Conservation (phyloP, 192 early-diverging fungal genomes). For the Podila epicladia region DNA sequence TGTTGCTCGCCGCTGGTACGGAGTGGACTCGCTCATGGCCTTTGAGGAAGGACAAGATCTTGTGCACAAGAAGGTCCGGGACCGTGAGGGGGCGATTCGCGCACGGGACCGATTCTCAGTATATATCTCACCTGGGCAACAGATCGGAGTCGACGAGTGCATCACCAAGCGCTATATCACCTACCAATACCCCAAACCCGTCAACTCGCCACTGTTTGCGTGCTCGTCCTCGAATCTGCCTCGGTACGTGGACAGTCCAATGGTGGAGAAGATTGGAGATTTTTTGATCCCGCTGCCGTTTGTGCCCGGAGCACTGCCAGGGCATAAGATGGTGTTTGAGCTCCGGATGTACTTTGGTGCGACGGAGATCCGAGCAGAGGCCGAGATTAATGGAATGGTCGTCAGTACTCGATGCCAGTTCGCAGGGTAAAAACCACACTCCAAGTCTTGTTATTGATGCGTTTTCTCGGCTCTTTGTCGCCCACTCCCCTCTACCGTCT, state of each 20-base stretch:
- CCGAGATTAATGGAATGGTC: conserved; percentile 55
- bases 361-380: conserved; percentile 61
- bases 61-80: conserved; percentile 47
- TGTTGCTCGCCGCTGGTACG: conserved; percentile 62
- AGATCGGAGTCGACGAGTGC: conserved; percentile 48
- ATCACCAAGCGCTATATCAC: conserved; percentile 47
- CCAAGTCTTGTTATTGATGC: no score
- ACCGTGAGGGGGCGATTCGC: conserved; percentile 50
- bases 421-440: conserved; percentile 16
- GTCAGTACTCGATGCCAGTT: conserved; percentile 47
- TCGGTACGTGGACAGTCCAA: conserved; percentile 35
- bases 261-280: conserved; percentile 50
- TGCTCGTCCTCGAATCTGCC: conserved; percentile 37
- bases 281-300: conserved; percentile 47
- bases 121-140: conserved; percentile 56
- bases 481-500: no score
- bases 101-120: conserved; percentile 59
- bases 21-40: conserved; percentile 56
- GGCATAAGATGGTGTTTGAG: conserved; percentile 38
- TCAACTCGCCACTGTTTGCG: conserved; percentile 43
- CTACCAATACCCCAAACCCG: conserved; percentile 48
- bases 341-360: conserved; percentile 61
- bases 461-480: no score
- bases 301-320: conserved; percentile 37
- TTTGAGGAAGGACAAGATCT: conserved; percentile 57